Base-by-base conservation (phyloP, 2,329 filamentous ascomycete genomes). In the Alternaria panax region DNA sequence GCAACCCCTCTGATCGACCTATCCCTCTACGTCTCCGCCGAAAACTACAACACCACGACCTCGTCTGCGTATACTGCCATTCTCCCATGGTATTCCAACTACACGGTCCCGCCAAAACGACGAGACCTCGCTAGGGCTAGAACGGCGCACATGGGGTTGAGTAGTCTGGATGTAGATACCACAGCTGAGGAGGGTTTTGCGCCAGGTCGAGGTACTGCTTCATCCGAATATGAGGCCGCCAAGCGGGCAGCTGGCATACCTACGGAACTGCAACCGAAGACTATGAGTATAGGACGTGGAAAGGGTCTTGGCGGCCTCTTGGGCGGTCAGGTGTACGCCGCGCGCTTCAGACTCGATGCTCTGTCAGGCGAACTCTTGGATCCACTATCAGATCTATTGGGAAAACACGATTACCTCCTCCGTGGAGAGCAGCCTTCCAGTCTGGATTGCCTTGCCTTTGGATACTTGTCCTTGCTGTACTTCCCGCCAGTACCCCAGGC, bases 1-100 rank as follows among this genome's bases (percentile, higher is more conserved):
- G 92, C 90, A n/a, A 87, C 89, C 50, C 87, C 90, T 30, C 86
- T 98, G 60, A 78, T 97, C 69, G 91, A 96, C 69, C 88, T 97
- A 57, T 93, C 89, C 51, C 89, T 98, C 68, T 98, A 96, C 78
- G 90, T 95, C 64, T 95, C 93, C 30, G 92, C 90, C 57, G 88
- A 92, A 64, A 97, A 98, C 81, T 99, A 95, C 86, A 84, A 88
- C 55, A 82, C 85, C 42, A 81, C 85, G 48, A 97, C 93, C 4
- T 88, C 92, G 16, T 91, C 92, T 2, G 90, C 92, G 36, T 97
- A 93, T 80, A 92, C 89, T 66, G 81, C 83, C 6, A 86, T 97
- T 57, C 86, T 98, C 38, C 87, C 90, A 40, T 96, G 95, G 83
- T 93, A 95, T 18, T 85, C 93, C 63, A 93, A 93, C 69, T 99